phyloP scores from a whole-genome alignment of 2,329 filamentous ascomycete genomes.

The Fusarium cicatricum region DNA sequence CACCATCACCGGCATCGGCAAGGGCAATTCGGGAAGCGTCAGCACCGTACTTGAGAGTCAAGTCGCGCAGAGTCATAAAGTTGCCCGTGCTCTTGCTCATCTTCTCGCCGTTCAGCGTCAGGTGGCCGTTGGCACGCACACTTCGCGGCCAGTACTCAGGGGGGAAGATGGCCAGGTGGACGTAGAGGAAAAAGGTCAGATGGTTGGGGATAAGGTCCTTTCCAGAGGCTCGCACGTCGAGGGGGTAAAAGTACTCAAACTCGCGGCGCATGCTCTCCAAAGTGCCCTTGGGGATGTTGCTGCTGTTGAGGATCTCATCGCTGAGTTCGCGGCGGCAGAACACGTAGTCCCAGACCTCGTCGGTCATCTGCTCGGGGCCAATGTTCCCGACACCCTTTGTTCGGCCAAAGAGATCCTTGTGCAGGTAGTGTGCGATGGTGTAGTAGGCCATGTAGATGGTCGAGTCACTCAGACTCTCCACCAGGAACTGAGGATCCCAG shows the following conservation, averaged over 20 bases:
- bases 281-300: constrained; percentile 75
- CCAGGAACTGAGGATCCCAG: constrained; percentile 90
- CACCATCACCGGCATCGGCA: constrained; percentile 92
- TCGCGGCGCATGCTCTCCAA: constrained; percentile 86
- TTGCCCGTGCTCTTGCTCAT: constrained; percentile 99
- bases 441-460: constrained; percentile 93
- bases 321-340: constrained; percentile 79
- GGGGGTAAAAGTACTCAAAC: constrained; percentile 96
- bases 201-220: constrained; percentile 96
- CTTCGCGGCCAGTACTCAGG: constrained; percentile 87
- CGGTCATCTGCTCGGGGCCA: constrained; percentile 85
- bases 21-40: constrained; percentile 92
- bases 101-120: constrained; percentile 96
- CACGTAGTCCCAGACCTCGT: constrained; percentile 96
- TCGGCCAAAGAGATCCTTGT: constrained; percentile 86
- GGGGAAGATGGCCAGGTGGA: constrained; percentile 89
- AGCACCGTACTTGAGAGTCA: constrained; percentile 91
- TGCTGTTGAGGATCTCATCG: constrained; percentile 69
- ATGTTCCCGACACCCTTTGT: constrained; percentile 74
- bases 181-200: constrained; percentile 94
- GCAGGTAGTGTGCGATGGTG: constrained; percentile 72
- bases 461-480: constrained; percentile 90
- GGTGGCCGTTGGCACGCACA: constrained; percentile 89
- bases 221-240: constrained; percentile 87
- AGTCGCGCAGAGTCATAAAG: constrained; percentile 89